A percentile compares a stretch with the other conserved stretches of the same genome.
Evolutionary conservation across 345 rosid genomes (phyloP).

Genomic region (Moringa oleifera): DNA sequence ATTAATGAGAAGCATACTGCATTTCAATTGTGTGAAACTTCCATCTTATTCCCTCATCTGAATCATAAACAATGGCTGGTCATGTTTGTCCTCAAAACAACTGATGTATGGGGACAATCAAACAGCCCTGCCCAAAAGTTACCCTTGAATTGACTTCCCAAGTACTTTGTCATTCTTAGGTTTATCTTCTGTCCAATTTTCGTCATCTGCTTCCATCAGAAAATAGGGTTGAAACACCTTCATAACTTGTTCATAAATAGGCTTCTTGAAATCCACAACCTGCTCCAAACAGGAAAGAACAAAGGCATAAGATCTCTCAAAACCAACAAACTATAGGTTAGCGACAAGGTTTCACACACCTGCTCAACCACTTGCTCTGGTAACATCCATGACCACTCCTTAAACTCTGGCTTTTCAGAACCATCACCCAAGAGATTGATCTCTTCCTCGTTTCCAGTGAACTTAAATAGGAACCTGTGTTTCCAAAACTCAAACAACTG

Average conservation of each 20-base stretch:
- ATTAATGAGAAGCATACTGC: too few relatives aligned
- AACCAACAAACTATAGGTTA: not conserved
- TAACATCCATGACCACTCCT: conserved; percentile 67
- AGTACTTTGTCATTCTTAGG: not conserved
- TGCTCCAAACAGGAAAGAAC: conserved; percentile 13
- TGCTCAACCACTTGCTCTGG: conserved; percentile 53
- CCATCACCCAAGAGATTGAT: conserved; percentile 74
- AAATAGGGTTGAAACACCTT: conserved; percentile 50
- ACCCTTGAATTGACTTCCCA: not conserved
- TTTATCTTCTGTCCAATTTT: conserved; percentile 7
- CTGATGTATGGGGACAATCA: not conserved
- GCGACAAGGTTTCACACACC: conserved; percentile 28
- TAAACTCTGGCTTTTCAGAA: conserved; percentile 62
- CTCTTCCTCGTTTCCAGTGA: conserved; percentile 70
- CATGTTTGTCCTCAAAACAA: not conserved
- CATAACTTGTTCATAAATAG: conserved; percentile 61
- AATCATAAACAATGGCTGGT: not conserved
- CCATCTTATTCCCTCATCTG: not conserved
- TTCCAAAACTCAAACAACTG: not conserved
- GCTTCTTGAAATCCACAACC: conserved; percentile 71
- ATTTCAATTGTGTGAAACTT: not conserved
- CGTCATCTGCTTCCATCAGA: conserved; percentile 26
- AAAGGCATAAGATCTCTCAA: not conserved
- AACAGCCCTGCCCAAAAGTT: not conserved
- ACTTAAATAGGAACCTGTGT: conserved; percentile 69